These are phyloP conservation scores for Saturnispora sanitii DNA, from an alignment of 805 yeast species.

Conservation along the genomic window DNA sequence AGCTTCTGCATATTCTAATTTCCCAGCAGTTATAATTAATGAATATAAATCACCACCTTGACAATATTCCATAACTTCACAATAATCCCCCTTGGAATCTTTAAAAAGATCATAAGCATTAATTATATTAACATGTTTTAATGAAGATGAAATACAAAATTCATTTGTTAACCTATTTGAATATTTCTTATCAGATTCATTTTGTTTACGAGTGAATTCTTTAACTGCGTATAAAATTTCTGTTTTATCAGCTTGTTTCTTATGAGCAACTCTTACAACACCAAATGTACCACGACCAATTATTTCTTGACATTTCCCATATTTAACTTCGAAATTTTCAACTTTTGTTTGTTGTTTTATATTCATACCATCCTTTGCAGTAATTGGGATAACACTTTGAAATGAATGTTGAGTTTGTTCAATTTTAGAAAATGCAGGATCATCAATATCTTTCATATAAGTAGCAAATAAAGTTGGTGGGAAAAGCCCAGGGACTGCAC, in stretches of 20 bases:
- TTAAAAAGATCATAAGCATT: conserved; percentile 66
- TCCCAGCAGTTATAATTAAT: conserved; percentile 65
- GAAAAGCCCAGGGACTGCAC: conserved; percentile 49
- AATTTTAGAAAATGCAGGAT: not conserved
- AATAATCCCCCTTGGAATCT: conserved; percentile 75
- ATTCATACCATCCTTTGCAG: not conserved
- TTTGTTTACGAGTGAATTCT: conserved; percentile 58
- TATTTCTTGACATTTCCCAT: conserved; percentile 91
- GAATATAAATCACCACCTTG: conserved; percentile 76
- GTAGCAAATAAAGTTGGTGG: conserved; percentile 68
- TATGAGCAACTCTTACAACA: conserved; percentile 81
- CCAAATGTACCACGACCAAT: conserved; percentile 94
- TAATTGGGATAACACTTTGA: conserved; percentile 1
- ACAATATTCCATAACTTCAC: conserved; percentile 81
- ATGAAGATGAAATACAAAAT: conserved; percentile 69
- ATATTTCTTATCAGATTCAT: conserved; percentile 57
- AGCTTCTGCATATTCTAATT: conserved; percentile 71
- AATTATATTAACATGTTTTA: conserved; percentile 71
- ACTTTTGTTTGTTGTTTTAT: not conserved
- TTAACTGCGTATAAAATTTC: conserved; percentile 77
- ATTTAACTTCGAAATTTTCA: conserved; percentile 67
- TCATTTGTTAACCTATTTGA: conserved; percentile 70
- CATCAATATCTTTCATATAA: conserved; percentile 37
- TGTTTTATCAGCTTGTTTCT: conserved; percentile 29
- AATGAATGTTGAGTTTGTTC: not conserved